Conservation (phyloP, 768 basidiomycete species). For the Tricholoma sp. region DNA sequence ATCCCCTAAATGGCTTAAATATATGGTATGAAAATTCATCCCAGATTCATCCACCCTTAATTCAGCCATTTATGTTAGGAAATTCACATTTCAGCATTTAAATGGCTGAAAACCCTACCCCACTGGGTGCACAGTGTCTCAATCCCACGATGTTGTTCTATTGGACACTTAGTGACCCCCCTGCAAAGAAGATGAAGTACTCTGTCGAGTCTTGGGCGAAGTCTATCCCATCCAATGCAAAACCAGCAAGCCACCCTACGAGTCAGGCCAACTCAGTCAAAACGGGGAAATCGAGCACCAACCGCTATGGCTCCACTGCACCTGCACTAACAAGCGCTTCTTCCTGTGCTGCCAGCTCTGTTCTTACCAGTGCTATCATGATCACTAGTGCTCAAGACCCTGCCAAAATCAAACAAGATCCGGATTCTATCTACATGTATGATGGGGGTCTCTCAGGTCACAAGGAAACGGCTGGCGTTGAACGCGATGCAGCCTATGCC, state of each 20-base stretch:
- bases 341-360: background rate
- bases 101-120: too few relatives aligned
- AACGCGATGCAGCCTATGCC: background rate
- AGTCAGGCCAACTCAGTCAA: background rate
- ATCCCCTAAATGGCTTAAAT: too few relatives aligned
- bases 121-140: too few relatives aligned
- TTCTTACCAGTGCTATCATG: background rate
- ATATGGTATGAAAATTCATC: too few relatives aligned
- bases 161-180: background rate
- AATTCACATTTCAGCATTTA: too few relatives aligned
- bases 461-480: background rate
- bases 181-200: background rate
- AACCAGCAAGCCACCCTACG: background rate
- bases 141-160: background rate
- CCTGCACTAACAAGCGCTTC: background rate
- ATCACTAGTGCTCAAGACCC: background rate
- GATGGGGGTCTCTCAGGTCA: background rate
- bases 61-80: too few relatives aligned
- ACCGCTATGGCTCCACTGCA: background rate
- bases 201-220: background rate
- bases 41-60: too few relatives aligned
- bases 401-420: background rate
- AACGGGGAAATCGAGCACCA: background rate
- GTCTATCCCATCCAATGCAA: background rate
- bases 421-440: background rate